Conservation (phyloP, 495 filamentous ascomycete species). For the Neurospora sp. region DNA sequence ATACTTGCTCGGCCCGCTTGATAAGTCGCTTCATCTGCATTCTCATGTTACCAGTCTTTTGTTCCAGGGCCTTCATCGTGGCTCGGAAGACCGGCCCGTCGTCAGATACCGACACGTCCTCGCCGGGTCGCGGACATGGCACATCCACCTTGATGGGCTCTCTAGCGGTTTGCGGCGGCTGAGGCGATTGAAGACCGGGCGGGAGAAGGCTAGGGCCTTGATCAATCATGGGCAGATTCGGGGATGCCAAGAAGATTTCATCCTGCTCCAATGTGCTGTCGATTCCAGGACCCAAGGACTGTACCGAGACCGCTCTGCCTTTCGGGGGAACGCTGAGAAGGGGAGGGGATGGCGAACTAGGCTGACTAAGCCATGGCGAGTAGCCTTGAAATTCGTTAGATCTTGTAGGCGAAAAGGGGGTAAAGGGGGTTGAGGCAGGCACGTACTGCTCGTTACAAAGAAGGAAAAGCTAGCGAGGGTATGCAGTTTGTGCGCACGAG, state of each 20-base stretch:
- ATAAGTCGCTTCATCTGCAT: constrained; percentile 91
- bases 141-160: constrained; percentile 78
- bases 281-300: constrained; percentile 67
- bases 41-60: constrained; percentile 93
- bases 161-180: constrained; percentile 20
- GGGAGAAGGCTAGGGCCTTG: constrained; percentile 23
- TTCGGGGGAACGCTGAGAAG: constrained; percentile 65
- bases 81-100: constrained; percentile 95
- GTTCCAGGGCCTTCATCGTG: constrained; percentile 92
- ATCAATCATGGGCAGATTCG: constrained; percentile 42
- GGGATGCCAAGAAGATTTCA: constrained; percentile 50
- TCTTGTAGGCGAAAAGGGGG: background rate
- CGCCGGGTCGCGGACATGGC: constrained; percentile 71
- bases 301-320: constrained; percentile 69
- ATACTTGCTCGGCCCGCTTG: constrained; percentile 78
- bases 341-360: constrained; percentile 52
- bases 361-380: constrained; percentile 27
- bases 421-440: background rate
- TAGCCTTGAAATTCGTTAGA: constrained; percentile 16
- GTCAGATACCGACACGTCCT: constrained; percentile 77
- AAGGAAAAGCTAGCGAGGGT: constrained; percentile 88
- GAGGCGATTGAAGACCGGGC: constrained; percentile 30
- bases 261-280: constrained; percentile 48
- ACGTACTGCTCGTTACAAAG: constrained; percentile 70
- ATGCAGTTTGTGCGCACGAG: constrained; percentile 76